Evolutionary conservation across 495 filamentous ascomycete species (phyloP).

Genomic region (Staphylotrichum longicolle): DNA sequence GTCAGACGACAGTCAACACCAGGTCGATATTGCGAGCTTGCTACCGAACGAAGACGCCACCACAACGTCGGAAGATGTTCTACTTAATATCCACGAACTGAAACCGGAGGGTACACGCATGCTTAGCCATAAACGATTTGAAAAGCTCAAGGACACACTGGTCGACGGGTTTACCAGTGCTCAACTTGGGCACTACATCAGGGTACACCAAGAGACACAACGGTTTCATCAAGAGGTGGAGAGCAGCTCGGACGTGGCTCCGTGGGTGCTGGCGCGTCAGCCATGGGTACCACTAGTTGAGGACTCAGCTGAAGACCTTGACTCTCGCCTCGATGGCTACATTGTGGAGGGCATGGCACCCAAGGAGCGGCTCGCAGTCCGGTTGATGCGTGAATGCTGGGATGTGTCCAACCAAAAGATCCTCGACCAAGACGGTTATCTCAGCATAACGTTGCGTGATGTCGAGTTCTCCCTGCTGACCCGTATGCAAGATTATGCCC

Average conservation of each 20-base stretch:
- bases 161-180: slow-evolving; percentile 41
- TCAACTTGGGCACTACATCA: slow-evolving; percentile 45
- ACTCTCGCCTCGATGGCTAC: slow-evolving; percentile 30
- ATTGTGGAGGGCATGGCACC: slow-evolving; percentile 21
- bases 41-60: slow-evolving; percentile 32
- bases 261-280: slow-evolving; percentile 33
- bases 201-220: slow-evolving; percentile 12
- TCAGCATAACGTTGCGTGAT: slow-evolving; percentile 32
- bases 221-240: slow-evolving; percentile 7
- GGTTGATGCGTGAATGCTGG: slow-evolving; percentile 46
- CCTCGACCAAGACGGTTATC: slow-evolving; percentile 33
- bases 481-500: slow-evolving; percentile 27
- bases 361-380: slow-evolving; percentile 39
- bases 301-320: slow-evolving; percentile 4
- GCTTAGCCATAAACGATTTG: slow-evolving; percentile 40
- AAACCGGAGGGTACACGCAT: slow-evolving; percentile 32
- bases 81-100: slow-evolving; percentile 45
- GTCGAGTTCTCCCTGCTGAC: slow-evolving; percentile 40
- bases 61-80: slow-evolving; percentile 31
- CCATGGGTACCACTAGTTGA: slow-evolving; percentile 36
- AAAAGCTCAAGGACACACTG: slow-evolving; percentile 38
- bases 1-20: not conserved
- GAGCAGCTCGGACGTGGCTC: not conserved
- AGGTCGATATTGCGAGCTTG: slow-evolving; percentile 33
- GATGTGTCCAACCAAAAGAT: slow-evolving; percentile 34